phyloP scores from a whole-genome alignment of 805 yeast species.

The Ogataea pignaliae region DNA sequence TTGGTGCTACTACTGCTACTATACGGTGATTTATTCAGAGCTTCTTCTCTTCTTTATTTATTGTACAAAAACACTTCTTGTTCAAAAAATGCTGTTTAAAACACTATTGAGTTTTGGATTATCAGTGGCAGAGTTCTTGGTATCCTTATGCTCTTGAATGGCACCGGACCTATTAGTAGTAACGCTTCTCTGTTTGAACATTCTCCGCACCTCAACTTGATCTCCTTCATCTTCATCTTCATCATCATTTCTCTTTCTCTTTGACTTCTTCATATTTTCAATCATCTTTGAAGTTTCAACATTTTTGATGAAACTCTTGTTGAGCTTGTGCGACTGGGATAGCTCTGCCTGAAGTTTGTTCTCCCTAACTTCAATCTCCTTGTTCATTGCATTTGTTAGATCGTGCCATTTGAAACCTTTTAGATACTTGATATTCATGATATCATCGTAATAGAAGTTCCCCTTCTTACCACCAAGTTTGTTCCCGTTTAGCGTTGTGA shows the following conservation, averaged over 20 bases:
- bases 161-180: slow-evolving; percentile 66
- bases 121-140: slow-evolving; percentile 27
- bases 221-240: slow-evolving; percentile 21
- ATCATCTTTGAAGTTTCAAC: slow-evolving; percentile 85
- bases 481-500: slow-evolving; percentile 80
- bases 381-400: slow-evolving; percentile 86
- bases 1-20: too few species aligned
- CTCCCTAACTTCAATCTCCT: slow-evolving; percentile 84
- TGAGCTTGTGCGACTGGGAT: slow-evolving; percentile 81
- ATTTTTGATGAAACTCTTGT: slow-evolving; percentile 76
- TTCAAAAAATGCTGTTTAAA: slow-evolving; percentile 44
- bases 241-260: slow-evolving; percentile 32
- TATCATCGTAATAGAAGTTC: slow-evolving; percentile 88
- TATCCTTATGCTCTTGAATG: slow-evolving; percentile 37
- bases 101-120: slow-evolving; percentile 39
- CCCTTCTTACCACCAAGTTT: slow-evolving; percentile 90
- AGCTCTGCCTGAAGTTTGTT: slow-evolving; percentile 84
- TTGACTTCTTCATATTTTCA: slow-evolving; percentile 54
- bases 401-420: slow-evolving; percentile 95
- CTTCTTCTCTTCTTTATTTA: too few species aligned
- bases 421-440: slow-evolving; percentile 83
- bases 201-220: slow-evolving; percentile 42
- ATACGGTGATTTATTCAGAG: too few species aligned
- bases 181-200: slow-evolving; percentile 68
- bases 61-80: too few species aligned